These are phyloP conservation scores for Aciculoconidium aculeatum DNA, from an alignment of 805 yeast genomes.

Conservation along the genomic window DNA sequence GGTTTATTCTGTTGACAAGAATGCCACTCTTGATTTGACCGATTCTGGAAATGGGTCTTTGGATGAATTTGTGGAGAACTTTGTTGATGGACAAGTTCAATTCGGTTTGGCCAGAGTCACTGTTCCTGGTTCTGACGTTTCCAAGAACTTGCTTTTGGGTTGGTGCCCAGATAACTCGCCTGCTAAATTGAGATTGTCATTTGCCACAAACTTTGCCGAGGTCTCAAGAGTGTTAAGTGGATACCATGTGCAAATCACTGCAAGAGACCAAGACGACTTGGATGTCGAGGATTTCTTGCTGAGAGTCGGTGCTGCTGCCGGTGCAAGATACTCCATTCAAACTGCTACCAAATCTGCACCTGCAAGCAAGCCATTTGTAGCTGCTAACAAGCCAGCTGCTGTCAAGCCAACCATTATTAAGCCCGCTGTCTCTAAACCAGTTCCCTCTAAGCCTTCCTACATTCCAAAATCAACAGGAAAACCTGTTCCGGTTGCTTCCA, in stretches of 20 bases:
- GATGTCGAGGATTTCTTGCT: conserved; percentile 69
- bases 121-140: conserved; percentile 88
- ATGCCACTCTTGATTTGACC: conserved; percentile 42
- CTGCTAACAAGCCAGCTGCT: conserved; percentile 11
- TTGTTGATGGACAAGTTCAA: conserved; percentile 83
- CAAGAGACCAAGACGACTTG: conserved; percentile 89
- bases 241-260: conserved; percentile 94
- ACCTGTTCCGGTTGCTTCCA: conserved; percentile 21
- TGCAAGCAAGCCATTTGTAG: conserved; percentile 9
- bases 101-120: conserved; percentile 84
- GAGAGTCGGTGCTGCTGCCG: conserved; percentile 85
- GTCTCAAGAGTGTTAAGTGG: conserved; percentile 67
- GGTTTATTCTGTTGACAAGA: conserved; percentile 68
- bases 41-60: conserved; percentile 60
- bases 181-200: conserved; percentile 63
- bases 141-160: conserved; percentile 78
- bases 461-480: conserved; percentile 35
- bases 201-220: conserved; percentile 72
- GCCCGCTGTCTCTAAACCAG: conserved; percentile 25
- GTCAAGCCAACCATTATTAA: conserved; percentile 14
- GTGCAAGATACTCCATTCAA: conserved; percentile 85
- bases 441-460: conserved; percentile 22
- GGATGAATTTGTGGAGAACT: conserved; percentile 71
- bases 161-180: conserved; percentile 99
- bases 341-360: conserved; percentile 10